These are phyloP conservation scores for Eragrostis nindensis DNA, from an alignment of 176 grass and related monocot genomes.

Conservation along the genomic window DNA sequence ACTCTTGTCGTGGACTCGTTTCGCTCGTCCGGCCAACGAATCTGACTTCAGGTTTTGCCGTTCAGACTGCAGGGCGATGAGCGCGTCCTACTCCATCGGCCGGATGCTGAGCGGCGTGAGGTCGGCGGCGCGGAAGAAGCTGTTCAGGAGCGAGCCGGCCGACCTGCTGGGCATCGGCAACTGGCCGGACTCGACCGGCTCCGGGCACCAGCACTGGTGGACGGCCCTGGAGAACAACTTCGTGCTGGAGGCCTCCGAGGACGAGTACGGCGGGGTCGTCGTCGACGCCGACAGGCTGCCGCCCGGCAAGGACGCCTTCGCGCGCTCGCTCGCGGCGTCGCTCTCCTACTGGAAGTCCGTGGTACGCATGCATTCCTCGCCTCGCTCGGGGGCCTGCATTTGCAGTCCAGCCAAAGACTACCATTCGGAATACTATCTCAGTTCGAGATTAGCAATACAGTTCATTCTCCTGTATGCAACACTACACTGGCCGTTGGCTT, in stretches of 20 bases:
- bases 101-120: conserved; percentile 48
- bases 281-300: conserved; percentile 73
- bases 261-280: conserved; percentile 91
- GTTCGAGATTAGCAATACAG: neutral
- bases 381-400: no score
- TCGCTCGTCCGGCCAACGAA: neutral
- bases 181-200: conserved; percentile 17
- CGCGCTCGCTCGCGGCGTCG: conserved; percentile 57
- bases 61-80: conserved; percentile 43
- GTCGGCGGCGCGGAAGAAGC: conserved; percentile 53
- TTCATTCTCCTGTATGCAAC: neutral
- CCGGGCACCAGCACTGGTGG: conserved; percentile 33
- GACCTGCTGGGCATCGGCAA: conserved; percentile 26
- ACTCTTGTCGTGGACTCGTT: neutral
- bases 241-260: conserved; percentile 70
- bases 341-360: conserved; percentile 77
- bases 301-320: conserved; percentile 53
- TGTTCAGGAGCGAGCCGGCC: conserved; percentile 35
- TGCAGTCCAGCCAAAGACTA: neutral
- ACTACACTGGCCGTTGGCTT: neutral
- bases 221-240: conserved; percentile 53
- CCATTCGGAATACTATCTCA: neutral
- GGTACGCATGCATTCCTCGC: no score
- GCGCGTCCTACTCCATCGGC: conserved; percentile 54
- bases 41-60: neutral